Percentiles rank a stretch among this genome's conserved stretches.
Conservation (phyloP, 176 grass and related monocot genomes). For the barley (Hordeum vulgare) region MorexV3_pseudomolecules_assembly NC_058521.1:425236392-425236891, state of each 20-base stretch:
- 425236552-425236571: neutral
- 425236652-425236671: neutral
- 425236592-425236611: neutral
- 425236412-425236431: neutral
- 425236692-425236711: neutral
- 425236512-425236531: neutral
- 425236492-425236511: neutral
- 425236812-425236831: neutral
- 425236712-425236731: neutral
- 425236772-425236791: neutral
- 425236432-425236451: neutral
- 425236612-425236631: neutral
- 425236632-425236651: neutral
- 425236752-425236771: neutral
- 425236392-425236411: neutral
- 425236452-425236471: neutral
- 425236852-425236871: neutral
- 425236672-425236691: neutral
- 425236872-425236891: constrained; percentile 1
- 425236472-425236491: neutral
- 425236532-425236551: neutral
- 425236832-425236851: neutral
- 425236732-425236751: neutral
- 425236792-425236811: constrained; percentile 1
- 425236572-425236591: neutral